Evolutionary conservation across 2,329 filamentous ascomycete genomes (phyloP).

Genomic region (Teratosphaeria zuluensis): DNA sequence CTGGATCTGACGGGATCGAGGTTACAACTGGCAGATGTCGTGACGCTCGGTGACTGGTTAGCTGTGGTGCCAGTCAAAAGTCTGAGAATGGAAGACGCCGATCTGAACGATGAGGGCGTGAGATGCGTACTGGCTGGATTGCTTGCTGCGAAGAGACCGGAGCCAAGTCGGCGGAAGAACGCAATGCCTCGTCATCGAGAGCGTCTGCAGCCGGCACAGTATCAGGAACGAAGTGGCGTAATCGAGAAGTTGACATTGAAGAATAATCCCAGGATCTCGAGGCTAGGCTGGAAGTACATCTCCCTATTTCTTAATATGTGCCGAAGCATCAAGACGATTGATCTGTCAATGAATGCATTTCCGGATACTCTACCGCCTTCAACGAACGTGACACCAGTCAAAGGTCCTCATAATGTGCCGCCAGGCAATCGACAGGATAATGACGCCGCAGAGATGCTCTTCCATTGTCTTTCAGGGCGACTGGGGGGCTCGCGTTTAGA

Average conservation of each 20-base stretch:
- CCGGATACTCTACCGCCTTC: constrained; percentile 38
- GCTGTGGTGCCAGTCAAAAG: constrained; percentile 87
- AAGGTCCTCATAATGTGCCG: constrained; percentile 15
- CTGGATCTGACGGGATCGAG: constrained; percentile 78
- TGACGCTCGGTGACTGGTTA: constrained; percentile 86
- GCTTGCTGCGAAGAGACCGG: constrained; percentile 64
- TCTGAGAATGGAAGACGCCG: constrained; percentile 76
- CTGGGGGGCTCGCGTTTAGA: constrained; percentile 68
- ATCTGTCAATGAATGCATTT: constrained; percentile 77
- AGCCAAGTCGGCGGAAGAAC: constrained; percentile 26
- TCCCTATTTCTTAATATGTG: constrained; percentile 86
- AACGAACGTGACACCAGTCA: constrained; percentile 12
- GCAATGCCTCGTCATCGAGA: constrained; percentile 19
- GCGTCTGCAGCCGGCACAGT: constrained; percentile 11
- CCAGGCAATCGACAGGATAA: constrained; percentile 18
- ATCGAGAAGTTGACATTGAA: constrained; percentile 82
- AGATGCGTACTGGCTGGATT: constrained; percentile 79
- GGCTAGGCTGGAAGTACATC: constrained; percentile 85
- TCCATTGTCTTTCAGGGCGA: constrained; percentile 66
- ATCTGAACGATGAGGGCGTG: constrained; percentile 76
- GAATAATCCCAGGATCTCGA: constrained; percentile 75
- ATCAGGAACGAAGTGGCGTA: constrained; percentile 52
- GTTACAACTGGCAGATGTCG: constrained; percentile 70
- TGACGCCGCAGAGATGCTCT: constrained; percentile 57
- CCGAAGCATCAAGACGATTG: constrained; percentile 72